Evolutionary conservation across 257 asterid species (phyloP).

Genomic region (Ligustrum vulgare): DNA sequence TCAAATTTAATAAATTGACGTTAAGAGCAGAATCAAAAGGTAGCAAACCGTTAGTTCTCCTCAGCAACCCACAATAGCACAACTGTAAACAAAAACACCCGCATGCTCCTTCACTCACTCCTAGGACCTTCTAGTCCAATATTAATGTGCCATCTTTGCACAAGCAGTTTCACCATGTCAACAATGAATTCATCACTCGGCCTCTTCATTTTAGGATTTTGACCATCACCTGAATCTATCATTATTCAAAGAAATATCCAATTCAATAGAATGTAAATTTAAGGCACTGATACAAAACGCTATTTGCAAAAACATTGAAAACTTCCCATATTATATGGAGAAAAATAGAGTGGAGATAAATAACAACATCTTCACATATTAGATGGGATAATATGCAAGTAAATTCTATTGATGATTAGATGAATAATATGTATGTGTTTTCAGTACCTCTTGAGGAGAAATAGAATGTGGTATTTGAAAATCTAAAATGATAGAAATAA

Average conservation of each 20-base stretch:
- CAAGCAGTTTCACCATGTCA: no score
- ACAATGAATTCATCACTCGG: no score
- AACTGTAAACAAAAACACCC: constrained; percentile 82
- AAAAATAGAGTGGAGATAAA: constrained; percentile 1
- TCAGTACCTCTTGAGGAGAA: constrained; percentile 6
- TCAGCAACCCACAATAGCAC: constrained; percentile 87
- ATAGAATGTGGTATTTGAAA: constrained; percentile 5
- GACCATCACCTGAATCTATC: not conserved
- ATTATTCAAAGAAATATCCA: not conserved
- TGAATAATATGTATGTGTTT: constrained; percentile 4
- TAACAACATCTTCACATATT: constrained; percentile 9
- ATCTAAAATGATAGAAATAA: no score
- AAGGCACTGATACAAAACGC: not conserved
- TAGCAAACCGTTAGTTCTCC: constrained; percentile 22
- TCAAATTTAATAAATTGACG: constrained; percentile 30
- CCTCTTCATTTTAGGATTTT: not conserved
- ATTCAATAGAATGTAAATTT: not conserved
- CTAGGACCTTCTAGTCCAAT: constrained; percentile 63
- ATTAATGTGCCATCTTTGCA: constrained; percentile 41
- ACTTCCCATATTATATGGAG: no score
- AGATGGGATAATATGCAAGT: not conserved
- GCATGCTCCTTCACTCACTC: constrained; percentile 71
- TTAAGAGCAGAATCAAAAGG: constrained; percentile 29
- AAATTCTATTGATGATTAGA: not conserved
- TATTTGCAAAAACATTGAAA: not conserved